Evolutionary conservation across 2,329 filamentous ascomycete species (phyloP).

Genomic region (Talaromyces verruculosus): DNA sequence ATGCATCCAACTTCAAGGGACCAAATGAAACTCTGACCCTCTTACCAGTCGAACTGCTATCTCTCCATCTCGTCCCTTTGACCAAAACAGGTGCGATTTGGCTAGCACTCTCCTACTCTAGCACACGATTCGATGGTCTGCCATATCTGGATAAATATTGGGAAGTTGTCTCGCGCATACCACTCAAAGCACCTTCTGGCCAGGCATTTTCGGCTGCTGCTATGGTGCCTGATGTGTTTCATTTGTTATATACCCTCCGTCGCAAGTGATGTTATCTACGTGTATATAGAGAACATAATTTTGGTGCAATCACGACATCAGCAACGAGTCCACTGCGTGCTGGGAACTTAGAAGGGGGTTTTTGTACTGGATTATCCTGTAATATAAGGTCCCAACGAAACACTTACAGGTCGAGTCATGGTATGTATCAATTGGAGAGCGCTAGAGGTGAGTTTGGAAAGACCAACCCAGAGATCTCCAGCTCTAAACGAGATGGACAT

Average conservation of each 20-base stretch:
- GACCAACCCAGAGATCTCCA: too few species aligned
- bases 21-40: conserved; percentile 23
- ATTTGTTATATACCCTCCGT: conserved; percentile 37
- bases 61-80: conserved; percentile 34
- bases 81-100: conserved; percentile 32
- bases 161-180: conserved; percentile 31
- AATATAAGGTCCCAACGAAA: neutral
- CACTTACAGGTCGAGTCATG: neutral
- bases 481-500: too few species aligned
- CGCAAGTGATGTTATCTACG: conserved; percentile 14
- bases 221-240: conserved; percentile 36
- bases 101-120: conserved; percentile 38
- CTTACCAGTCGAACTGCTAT: conserved; percentile 39
- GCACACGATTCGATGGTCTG: conserved; percentile 34
- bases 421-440: too few species aligned
- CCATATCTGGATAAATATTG: conserved; percentile 29
- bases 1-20: neutral
- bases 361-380: neutral
- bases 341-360: neutral
- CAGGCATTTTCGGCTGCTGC: conserved; percentile 29
- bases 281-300: neutral
- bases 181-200: conserved; percentile 36
- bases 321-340: neutral
- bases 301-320: too few species aligned
- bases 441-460: too few species aligned